Percentiles rank a stretch among this genome's conserved stretches.
Evolutionary conservation across 2,329 filamentous ascomycete genomes (phyloP).

Genomic region (Botrytis paeoniae): DNA sequence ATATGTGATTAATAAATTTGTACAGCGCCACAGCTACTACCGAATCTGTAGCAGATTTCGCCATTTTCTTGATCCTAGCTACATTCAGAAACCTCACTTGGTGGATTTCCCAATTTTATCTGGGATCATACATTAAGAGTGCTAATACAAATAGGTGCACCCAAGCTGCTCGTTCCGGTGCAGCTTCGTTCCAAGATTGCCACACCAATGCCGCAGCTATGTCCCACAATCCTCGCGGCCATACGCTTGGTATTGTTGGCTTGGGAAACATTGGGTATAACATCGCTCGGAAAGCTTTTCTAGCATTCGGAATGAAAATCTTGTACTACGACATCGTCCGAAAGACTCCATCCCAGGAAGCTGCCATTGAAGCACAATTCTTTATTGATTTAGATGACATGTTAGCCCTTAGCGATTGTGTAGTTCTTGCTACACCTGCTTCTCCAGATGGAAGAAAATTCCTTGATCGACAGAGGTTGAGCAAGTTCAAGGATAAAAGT

Average conservation of each 20-base stretch:
- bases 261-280: slow-evolving; percentile 64
- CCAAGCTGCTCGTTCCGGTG: slow-evolving; percentile 30
- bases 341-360: slow-evolving; percentile 39
- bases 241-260: slow-evolving; percentile 64
- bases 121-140: not conserved
- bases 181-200: slow-evolving; percentile 51
- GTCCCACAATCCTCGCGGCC: slow-evolving; percentile 61
- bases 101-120: slow-evolving; percentile 37
- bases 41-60: slow-evolving; percentile 71
- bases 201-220: slow-evolving; percentile 57
- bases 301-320: slow-evolving; percentile 65
- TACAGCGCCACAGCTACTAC: slow-evolving; percentile 60
- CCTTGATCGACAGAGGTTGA: slow-evolving; percentile 48
- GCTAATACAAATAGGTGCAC: slow-evolving; percentile 27
- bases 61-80: slow-evolving; percentile 64
- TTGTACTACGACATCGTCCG: slow-evolving; percentile 58
- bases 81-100: slow-evolving; percentile 67
- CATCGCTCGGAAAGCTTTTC: slow-evolving; percentile 56
- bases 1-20: not conserved
- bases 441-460: slow-evolving; percentile 46
- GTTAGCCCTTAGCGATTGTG: slow-evolving; percentile 53
- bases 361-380: slow-evolving; percentile 50
- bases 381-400: slow-evolving; percentile 52
- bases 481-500: slow-evolving; percentile 51
- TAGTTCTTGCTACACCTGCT: slow-evolving; percentile 59